Base-by-base conservation (phyloP, 306 rosid species). In the Betula pendula region DNA sequence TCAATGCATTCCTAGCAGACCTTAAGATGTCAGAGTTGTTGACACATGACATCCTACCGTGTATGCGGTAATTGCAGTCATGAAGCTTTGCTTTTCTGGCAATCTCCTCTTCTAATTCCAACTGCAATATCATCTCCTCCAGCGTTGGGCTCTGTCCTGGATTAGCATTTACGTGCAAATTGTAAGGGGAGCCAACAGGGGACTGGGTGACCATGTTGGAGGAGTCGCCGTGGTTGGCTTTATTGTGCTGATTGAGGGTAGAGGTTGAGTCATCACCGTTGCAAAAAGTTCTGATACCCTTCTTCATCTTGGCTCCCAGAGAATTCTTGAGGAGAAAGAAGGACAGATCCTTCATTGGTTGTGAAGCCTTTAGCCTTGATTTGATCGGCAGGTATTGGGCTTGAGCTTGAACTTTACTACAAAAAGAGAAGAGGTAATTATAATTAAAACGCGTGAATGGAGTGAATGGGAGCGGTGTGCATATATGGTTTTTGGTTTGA, bases 1-100 rank as follows among this genome's bases (percentile, higher is more conserved):
- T 92, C 87, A 95, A 79, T 12, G 98, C 98, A 40, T 92, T 92
- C 70, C 96, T 81, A 19, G 98, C 97, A 22, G 96, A 92, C 73
- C 96, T 81, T 52, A 95, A 71, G 71, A 95, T 92, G 51, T 92
- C 94, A 8, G 94, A 87, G 74, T 88, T 90, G 90, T 87, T 91
- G 17, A 90, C 93, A 68, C 96, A 85, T 3, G 97, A 90, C 92
- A 88, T 87, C 70, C 96, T 87, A 12, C 96, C 88, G 42, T 80
- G 79, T 12, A 74, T 49, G 43, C 84, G 82, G 65, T n/a, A n/a
- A n/a, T 58, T 77, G 19, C 71, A 69, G 31, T 75, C 81, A 24
- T 22, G 65, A 11, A 79, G 86, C 71, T 88, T 92, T 0, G 83
- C 75, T 42, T 81, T 91, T 74, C 87, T 84, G 2, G 91, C 90